A percentile compares a stretch with the other conserved stretches of the same genome.
phyloP scores from a whole-genome alignment of 139 green algal species.

The Chlorella sorokiniana region DNA sequence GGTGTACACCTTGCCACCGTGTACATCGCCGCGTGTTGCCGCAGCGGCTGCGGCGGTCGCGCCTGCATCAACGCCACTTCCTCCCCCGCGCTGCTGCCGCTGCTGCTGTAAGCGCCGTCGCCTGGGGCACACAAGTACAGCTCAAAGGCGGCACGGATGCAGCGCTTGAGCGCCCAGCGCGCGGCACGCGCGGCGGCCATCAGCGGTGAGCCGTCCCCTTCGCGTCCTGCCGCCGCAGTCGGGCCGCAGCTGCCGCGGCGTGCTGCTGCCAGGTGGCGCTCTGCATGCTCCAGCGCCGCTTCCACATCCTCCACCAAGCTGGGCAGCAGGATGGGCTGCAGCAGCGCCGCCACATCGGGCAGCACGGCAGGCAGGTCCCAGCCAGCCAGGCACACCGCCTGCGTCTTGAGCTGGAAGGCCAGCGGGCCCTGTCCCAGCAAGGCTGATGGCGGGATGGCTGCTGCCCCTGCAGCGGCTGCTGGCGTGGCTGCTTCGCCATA shows the following conservation, averaged over 20 bases:
- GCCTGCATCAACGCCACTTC: no score
- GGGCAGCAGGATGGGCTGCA: conserved; percentile 10
- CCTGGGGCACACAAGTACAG: not conserved
- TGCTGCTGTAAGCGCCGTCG: not conserved
- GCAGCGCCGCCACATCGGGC: conserved; percentile 6
- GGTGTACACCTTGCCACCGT: not conserved
- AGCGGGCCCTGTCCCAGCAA: not conserved
- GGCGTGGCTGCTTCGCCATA: not conserved
- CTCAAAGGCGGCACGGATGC: conserved; percentile 8
- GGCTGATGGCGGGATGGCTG: not conserved
- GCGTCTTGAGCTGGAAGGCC: conserved; percentile 28
- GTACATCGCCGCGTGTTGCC: not conserved
- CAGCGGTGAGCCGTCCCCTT: not conserved
- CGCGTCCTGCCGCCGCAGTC: not conserved
- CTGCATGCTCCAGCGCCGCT: not conserved
- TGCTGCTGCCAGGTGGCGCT: not conserved
- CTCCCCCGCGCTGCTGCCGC: not conserved
- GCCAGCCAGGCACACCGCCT: conserved; percentile 19
- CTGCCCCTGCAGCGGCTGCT: not conserved
- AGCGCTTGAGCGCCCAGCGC: conserved; percentile 27
- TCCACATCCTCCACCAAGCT: not conserved
- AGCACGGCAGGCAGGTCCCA: conserved; percentile 15
- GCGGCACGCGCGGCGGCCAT: not conserved
- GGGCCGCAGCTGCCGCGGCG: not conserved
- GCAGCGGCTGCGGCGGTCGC: not conserved